Evolutionary conservation across 768 basidiomycete species (phyloP).

Genomic region (Suillus subalutaceus): DNA sequence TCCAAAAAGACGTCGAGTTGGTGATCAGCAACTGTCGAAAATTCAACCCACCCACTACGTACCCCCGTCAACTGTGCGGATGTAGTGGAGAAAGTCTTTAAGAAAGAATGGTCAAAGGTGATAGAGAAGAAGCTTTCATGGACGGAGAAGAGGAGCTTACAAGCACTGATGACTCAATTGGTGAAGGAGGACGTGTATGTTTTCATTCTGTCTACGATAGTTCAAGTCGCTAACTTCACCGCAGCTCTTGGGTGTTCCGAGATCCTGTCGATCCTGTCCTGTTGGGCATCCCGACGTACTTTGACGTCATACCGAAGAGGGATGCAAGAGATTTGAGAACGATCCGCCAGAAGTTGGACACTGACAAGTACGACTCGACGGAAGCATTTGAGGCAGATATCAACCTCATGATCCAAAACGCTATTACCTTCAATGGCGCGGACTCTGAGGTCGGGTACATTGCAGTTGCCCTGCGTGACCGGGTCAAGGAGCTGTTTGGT

Average conservation of each 20-base stretch:
- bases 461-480: conserved; percentile 52
- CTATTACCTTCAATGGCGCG: conserved; percentile 83
- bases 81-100: conserved; percentile 71
- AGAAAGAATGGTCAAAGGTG: conserved; percentile 84
- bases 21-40: conserved; percentile 88
- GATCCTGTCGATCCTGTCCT: conserved; percentile 88
- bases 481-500: conserved; percentile 55
- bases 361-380: conserved; percentile 77
- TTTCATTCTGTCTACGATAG: conserved; percentile 7
- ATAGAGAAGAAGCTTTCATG: conserved; percentile 73
- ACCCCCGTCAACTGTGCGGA: conserved; percentile 76
- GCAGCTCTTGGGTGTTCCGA: conserved; percentile 76
- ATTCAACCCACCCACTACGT: conserved; percentile 87
- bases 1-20: conserved; percentile 78
- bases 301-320: conserved; percentile 80
- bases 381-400: conserved; percentile 86
- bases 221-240: background rate
- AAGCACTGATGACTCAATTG: conserved; percentile 67
- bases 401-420: conserved; percentile 86
- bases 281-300: conserved; percentile 85
- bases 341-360: conserved; percentile 80
- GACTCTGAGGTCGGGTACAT: conserved; percentile 78
- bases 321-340: conserved; percentile 86
- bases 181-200: conserved; percentile 69
- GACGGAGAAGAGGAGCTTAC: conserved; percentile 80